Base-by-base conservation (phyloP, 148 eudicot genomes). In the Selenicereus undatus region DNA sequence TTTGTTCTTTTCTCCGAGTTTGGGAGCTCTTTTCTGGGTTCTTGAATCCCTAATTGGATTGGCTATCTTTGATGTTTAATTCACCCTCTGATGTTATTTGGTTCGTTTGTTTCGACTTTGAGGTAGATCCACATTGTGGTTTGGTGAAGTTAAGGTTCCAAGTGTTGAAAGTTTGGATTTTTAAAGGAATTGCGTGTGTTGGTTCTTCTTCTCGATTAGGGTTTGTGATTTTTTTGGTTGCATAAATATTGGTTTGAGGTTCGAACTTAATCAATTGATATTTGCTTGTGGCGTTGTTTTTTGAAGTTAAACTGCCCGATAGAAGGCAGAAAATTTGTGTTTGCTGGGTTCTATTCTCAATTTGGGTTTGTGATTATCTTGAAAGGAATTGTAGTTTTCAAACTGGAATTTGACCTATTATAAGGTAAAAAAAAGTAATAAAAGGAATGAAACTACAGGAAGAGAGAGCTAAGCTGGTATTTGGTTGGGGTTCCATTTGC, bases 1-100 rank as follows among this genome's bases (percentile, higher is more conserved):
- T 96, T 83, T 80, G 65, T 69, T 62, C 1, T 21, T 60, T 62
- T 18, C 54, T 76, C n/a, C n/a, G 6, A 21, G n/a, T 30, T 60
- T 54, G 27, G 43, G 10, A 32, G 39, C 22, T 10, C 39, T 9
- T 39, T 36, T 82, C 66, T 58, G 71, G 45, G 68, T 79, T 76
- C 29, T 35, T 39, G 13, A 11, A 26, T 2, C 62, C 74, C 73
- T 81, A 75, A 62, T 75, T 35, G n/a, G 21, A 45, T 30, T 65
- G 26, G 30, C 51, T 14, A 10, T 0, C 18, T 64, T 64, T 64
- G 69, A 7, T 24, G 69, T 64, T 24, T 64, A 26, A 24, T n/a
- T 64, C 30, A 9, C 62, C 22, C 0, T 56, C 11, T 14, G 6
- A 22, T 71, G n/a, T 35, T 12, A 17, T 30, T 36, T 72, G 27